These are phyloP conservation scores for Alternaria longipes DNA, from an alignment of 2,329 filamentous ascomycete genomes.

Conservation along the genomic window DNA sequence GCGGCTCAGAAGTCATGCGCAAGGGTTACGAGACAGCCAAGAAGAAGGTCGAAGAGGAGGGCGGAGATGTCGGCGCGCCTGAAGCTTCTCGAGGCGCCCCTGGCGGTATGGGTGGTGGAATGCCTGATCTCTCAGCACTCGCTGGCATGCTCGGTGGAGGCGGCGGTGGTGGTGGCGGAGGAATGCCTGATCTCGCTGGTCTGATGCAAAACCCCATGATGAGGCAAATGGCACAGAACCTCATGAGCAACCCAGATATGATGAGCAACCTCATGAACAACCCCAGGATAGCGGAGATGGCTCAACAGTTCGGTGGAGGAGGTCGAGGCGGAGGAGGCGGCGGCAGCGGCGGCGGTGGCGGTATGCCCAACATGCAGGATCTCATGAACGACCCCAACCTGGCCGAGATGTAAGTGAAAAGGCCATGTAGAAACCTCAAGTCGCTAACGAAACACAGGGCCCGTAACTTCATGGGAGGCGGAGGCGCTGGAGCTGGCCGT, in stretches of 20 bases:
- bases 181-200: conserved; percentile 83
- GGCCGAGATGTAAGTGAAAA: conserved; percentile 82
- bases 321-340: conserved; percentile 58
- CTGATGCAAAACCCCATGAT: conserved; percentile 87
- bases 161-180: conserved; percentile 73
- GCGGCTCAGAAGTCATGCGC: conserved; percentile 96
- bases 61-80: conserved; percentile 61
- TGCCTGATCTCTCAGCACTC: conserved; percentile 86
- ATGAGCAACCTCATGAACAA: conserved; percentile 95
- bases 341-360: conserved; percentile 76
- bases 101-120: conserved; percentile 68
- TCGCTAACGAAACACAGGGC: conserved; percentile 58
- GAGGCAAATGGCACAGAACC: conserved; percentile 91
- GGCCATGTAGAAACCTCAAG: neutral
- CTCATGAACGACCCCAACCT: conserved; percentile 94
- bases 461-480: conserved; percentile 70
- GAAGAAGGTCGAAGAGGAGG: conserved; percentile 83
- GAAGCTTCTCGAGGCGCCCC: conserved; percentile 41
- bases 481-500: conserved; percentile 29
- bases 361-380: conserved; percentile 85
- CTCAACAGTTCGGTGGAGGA: conserved; percentile 70
- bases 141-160: conserved; percentile 57
- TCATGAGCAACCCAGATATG: conserved; percentile 96
- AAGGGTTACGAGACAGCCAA: conserved; percentile 95
- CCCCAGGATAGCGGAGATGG: conserved; percentile 87